Percentiles rank a stretch among this genome's conserved stretches.
Conservation (phyloP, 768 basidiomycete genomes). For the Leccinellum rugosiceps region DNA sequence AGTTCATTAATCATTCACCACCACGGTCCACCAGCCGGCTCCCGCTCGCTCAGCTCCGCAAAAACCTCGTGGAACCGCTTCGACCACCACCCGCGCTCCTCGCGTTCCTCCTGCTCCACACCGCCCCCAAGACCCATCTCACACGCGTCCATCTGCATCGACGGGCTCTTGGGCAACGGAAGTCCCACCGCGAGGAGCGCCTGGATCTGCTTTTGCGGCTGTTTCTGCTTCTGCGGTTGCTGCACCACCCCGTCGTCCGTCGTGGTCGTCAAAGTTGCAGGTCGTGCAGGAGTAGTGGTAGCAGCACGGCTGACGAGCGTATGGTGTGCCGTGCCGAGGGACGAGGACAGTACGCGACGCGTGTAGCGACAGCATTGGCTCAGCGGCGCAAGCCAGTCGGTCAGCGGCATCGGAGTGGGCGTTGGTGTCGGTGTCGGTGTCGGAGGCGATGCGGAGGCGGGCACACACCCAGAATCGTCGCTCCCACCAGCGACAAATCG, state of each 20-base stretch:
- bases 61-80: constrained; percentile 62
- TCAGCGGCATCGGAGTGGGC: not conserved
- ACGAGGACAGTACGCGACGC: constrained; percentile 38
- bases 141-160: constrained; percentile 46
- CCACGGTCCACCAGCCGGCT: not conserved
- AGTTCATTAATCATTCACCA: not conserved
- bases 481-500: not conserved
- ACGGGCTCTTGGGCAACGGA: constrained; percentile 74
- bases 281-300: not conserved
- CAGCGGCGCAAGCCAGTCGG: constrained; percentile 49
- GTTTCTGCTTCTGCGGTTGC: not conserved
- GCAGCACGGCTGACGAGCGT: constrained; percentile 22
- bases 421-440: not conserved
- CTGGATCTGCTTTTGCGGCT: constrained; percentile 31
- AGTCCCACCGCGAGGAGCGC: constrained; percentile 43
- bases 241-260: not conserved
- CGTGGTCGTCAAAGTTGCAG: not conserved
- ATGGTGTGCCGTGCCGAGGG: constrained; percentile 22
- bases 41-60: constrained; percentile 44
- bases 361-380: constrained; percentile 51
- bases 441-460: not conserved
- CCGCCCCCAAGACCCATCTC: constrained; percentile 28
- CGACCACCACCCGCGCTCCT: constrained; percentile 76
- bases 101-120: constrained; percentile 47
- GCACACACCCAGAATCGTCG: not conserved